Percentiles rank a stretch among this genome's conserved stretches.
phyloP scores from a whole-genome alignment of 2,329 filamentous ascomycete genomes.

The Diplodia seriata region DNA sequence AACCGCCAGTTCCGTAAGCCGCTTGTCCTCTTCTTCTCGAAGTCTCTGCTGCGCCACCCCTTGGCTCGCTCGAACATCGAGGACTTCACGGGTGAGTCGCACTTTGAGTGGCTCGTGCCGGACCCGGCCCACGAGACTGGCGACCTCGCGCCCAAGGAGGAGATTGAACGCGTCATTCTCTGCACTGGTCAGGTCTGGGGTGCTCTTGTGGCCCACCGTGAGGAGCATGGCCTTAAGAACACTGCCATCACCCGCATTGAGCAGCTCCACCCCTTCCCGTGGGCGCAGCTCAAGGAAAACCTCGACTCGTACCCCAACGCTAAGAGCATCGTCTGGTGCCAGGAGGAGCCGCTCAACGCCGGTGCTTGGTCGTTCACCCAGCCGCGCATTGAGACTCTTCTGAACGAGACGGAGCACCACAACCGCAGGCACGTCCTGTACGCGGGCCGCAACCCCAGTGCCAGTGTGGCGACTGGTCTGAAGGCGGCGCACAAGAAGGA shows the following conservation, averaged over 20 bases:
- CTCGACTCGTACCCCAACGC: conserved; percentile 96
- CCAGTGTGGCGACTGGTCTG: conserved; percentile 89
- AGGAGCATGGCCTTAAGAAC: conserved; percentile 84
- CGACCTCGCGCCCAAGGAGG: conserved; percentile 76
- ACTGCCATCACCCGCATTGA: conserved; percentile 95
- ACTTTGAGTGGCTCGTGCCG: conserved; percentile 96
- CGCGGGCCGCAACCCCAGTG: conserved; percentile 90
- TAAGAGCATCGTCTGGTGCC: conserved; percentile 95
- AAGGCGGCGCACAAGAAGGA: conserved; percentile 91
- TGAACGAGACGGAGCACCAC: conserved; percentile 92
- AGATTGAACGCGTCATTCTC: conserved; percentile 92
- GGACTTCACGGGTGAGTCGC: conserved; percentile 87
- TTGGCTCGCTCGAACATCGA: conserved; percentile 87
- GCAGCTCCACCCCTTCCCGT: conserved; percentile 98
- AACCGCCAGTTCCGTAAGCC: conserved; percentile 99
- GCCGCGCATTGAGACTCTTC: conserved; percentile 92
- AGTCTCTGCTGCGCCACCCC: conserved; percentile 93
- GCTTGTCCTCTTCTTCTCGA: conserved; percentile 97
- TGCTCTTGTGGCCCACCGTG: conserved; percentile 87
- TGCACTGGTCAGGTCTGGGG: conserved; percentile 96
- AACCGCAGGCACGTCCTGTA: conserved; percentile 97
- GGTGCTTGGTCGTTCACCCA: conserved; percentile 98
- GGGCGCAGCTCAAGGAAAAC: conserved; percentile 96
- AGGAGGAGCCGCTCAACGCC: conserved; percentile 97
- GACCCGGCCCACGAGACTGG: conserved; percentile 83